Evolutionary conservation across 2,329 filamentous ascomycete genomes (phyloP), one percentile per base, ranked within the genome.

Genomic region (Fusarium tanahbumbuense): DNA sequence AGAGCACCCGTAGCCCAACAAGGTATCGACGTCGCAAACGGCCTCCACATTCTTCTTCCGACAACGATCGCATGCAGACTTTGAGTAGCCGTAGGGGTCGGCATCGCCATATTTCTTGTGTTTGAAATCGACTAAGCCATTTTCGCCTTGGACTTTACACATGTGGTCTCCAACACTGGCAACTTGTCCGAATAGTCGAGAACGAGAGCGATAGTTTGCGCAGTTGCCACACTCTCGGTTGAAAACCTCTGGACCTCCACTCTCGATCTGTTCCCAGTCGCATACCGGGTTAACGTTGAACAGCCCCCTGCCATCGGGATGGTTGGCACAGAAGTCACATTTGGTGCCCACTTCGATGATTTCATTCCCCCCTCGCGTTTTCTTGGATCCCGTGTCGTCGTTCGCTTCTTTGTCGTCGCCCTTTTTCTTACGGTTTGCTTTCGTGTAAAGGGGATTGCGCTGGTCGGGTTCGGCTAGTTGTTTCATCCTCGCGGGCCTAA

Each of bases 181-280:
- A 16, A 61, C 6, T 16, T 48, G n/a, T 9, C 15, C 11, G 3
- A 16, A 8, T 2, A 28, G 45, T 11, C 56, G 60, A 16, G 30
- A 56, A 16, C 6, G 32, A 16, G 60, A 67, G n/a, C 72, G 71
- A 41, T 55, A 20, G 30, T 73, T 44, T 37, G 72, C 69, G 30
- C 72, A 73, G 34, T 74, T 68, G 13, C 61, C 40, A 25, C 72
- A 73, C 42, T 73, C 60, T 27, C 52, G 6, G 12, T 52, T n/a
- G 7, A 60, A 54, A 9, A 34, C 6, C 2, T 62, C 32, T 20
- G 18, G 5, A 20, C 50, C 56, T 5, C 3, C 16, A 41, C 11
- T 60, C 15, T 20, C 13, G 23, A 66, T 23, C 45, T 62, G 55
- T 56, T 42, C 34, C 63, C 48, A 44, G 50, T 50, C 44, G 49